These are phyloP conservation scores for Aethionema arabicum DNA, from an alignment of 345 rosid species.

Conservation along the genomic window DNA sequence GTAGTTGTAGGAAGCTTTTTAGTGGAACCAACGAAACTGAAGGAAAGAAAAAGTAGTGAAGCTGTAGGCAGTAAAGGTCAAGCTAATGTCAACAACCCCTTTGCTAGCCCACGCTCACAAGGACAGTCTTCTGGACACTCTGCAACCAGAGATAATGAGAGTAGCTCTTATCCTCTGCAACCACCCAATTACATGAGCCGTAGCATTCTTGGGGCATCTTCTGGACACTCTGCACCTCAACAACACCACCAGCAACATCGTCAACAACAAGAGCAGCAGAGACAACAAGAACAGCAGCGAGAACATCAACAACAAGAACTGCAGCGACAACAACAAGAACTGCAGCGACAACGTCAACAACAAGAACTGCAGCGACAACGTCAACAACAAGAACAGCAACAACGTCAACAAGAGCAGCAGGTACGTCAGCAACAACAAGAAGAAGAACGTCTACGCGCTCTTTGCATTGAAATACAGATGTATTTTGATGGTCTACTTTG, in stretches of 20 bases:
- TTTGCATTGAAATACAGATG: too few species aligned
- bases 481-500: too few species aligned
- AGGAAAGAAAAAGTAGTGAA: conserved; percentile 16
- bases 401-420: too few species aligned
- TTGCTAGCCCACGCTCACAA: conserved; percentile 67
- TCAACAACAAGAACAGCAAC: too few species aligned
- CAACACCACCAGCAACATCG: conserved; percentile 22
- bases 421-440: too few species aligned
- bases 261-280: not conserved
- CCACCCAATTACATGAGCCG: conserved; percentile 10
- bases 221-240: conserved; percentile 23
- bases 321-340: not conserved
- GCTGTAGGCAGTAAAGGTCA: conserved; percentile 32
- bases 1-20: conserved; percentile 93
- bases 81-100: conserved; percentile 57
- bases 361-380: too few species aligned
- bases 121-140: conserved; percentile 76
- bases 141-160: conserved; percentile 72
- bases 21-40: conserved; percentile 57
- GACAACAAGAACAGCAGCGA: not conserved
- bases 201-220: conserved; percentile 13
- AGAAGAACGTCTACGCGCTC: too few species aligned
- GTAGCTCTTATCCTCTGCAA: conserved; percentile 24
- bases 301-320: conserved; percentile 9
- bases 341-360: too few species aligned